A percentile compares a stretch with the other conserved stretches of the same genome.
Evolutionary conservation across 2,329 filamentous ascomycete genomes (phyloP).

Genomic region (Alternaria sp.): DNA sequence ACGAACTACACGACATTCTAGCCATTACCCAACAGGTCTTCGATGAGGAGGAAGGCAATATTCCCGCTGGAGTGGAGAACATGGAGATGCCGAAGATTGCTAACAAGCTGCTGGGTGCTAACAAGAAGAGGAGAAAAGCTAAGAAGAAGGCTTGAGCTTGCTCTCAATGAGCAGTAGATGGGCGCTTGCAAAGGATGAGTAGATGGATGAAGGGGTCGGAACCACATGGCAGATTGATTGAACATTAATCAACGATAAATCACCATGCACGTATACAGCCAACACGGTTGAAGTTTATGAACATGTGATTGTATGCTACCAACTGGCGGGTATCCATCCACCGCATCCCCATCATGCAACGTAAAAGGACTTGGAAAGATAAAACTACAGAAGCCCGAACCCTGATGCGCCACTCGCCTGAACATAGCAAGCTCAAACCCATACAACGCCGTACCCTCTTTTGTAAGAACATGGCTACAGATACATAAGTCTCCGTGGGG

Average conservation of each 20-base stretch:
- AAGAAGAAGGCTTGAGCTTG: slow-evolving; percentile 14
- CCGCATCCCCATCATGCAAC: slow-evolving; percentile 34
- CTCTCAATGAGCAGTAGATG: background rate
- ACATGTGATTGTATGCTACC: slow-evolving; percentile 27
- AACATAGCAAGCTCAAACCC: slow-evolving; percentile 26
- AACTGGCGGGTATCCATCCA: slow-evolving; percentile 35
- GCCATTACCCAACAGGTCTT: slow-evolving; percentile 37
- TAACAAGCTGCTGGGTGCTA: slow-evolving; percentile 42
- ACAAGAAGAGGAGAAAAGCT: slow-evolving; percentile 35
- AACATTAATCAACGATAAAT: background rate
- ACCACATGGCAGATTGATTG: too few relatives aligned
- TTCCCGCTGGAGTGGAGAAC: slow-evolving; percentile 40
- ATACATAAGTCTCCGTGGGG: slow-evolving; percentile 11
- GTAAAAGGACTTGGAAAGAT: slow-evolving; percentile 17
- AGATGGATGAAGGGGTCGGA: background rate
- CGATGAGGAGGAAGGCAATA: slow-evolving; percentile 42
- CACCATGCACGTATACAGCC: background rate
- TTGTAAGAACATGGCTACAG: slow-evolving; percentile 24
- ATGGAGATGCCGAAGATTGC: slow-evolving; percentile 38
- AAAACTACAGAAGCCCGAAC: slow-evolving; percentile 22
- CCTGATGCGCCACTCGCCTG: slow-evolving; percentile 28
- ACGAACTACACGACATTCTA: slow-evolving; percentile 42
- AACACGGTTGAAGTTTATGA: slow-evolving; percentile 11
- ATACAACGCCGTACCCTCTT: slow-evolving; percentile 30
- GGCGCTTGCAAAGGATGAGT: background rate